Percentiles rank a stretch among this genome's conserved stretches.
Evolutionary conservation across 75 land plant genomes (phyloP).

Genomic region (Cunninghamia lanceolata): DNA sequence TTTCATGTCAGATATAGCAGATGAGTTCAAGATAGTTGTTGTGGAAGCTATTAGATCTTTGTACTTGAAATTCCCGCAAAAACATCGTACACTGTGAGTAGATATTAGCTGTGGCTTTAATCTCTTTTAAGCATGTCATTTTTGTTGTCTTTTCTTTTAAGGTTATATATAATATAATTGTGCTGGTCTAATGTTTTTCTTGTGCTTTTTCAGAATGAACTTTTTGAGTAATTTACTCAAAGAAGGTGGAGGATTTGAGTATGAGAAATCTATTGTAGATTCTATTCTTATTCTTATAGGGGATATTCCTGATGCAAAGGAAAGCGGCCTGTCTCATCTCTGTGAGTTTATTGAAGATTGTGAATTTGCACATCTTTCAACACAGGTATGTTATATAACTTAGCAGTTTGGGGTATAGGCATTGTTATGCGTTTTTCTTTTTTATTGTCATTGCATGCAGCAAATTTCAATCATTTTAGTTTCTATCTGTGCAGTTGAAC

Average conservation of each 20-base stretch:
- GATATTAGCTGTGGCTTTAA: background rate
- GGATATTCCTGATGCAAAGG: slow-evolving; percentile 98
- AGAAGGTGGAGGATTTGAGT: slow-evolving; percentile 99
- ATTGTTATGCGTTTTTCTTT: background rate
- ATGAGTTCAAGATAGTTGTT: slow-evolving; percentile 98
- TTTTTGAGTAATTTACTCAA: slow-evolving; percentile 92
- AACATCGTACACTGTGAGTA: slow-evolving; percentile 89
- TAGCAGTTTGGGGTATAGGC: background rate
- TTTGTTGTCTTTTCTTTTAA: background rate
- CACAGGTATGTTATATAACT: slow-evolving; percentile 61
- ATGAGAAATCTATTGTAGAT: slow-evolving; percentile 97
- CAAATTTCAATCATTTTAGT: background rate
- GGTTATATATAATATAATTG: background rate
- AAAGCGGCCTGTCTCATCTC: slow-evolving; percentile 88
- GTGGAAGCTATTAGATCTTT: slow-evolving; percentile 96
- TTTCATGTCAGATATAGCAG: slow-evolving; percentile 99
- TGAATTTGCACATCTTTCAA: slow-evolving; percentile 96
- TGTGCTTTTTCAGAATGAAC: slow-evolving; percentile 71
- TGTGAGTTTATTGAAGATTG: slow-evolving; percentile 99
- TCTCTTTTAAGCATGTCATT: background rate
- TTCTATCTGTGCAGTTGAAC: background rate
- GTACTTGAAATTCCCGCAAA: slow-evolving; percentile 91
- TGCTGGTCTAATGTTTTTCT: background rate
- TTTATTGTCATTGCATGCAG: background rate
- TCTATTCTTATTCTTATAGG: slow-evolving; percentile 94